Evolutionary conservation across 805 yeast genomes (phyloP).

Genomic region (Candida jianshihensis): DNA sequence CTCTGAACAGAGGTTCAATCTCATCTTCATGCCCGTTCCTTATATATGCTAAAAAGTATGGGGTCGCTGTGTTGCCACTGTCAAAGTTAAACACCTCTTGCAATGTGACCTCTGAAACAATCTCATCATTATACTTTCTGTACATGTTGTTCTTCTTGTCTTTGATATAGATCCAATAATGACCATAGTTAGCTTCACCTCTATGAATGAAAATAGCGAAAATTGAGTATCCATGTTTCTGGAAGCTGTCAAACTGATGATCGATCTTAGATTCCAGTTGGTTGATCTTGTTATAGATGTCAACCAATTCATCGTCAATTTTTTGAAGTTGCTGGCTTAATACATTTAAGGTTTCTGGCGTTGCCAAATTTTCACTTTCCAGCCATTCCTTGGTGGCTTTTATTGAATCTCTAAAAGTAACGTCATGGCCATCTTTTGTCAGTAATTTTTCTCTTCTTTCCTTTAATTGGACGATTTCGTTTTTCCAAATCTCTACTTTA

Average conservation of each 20-base stretch:
- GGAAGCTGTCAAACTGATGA: slow-evolving; percentile 55
- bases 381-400: slow-evolving; percentile 52
- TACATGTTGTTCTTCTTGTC: slow-evolving; percentile 63
- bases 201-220: slow-evolving; percentile 93
- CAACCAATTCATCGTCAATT: slow-evolving; percentile 39
- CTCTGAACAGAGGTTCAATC: slow-evolving; percentile 62
- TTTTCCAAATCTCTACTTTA: slow-evolving; percentile 55
- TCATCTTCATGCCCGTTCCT: slow-evolving; percentile 50
- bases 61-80: slow-evolving; percentile 80
- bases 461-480: slow-evolving; percentile 38
- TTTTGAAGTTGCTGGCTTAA: slow-evolving; percentile 39
- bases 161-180: slow-evolving; percentile 90
- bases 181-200: slow-evolving; percentile 95
- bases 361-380: slow-evolving; percentile 31
- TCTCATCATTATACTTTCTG: slow-evolving; percentile 91
- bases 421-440: slow-evolving; percentile 41
- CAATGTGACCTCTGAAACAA: slow-evolving; percentile 72
- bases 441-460: slow-evolving; percentile 36
- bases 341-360: slow-evolving; percentile 39
- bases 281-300: slow-evolving; percentile 34
- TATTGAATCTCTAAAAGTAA: slow-evolving; percentile 45
- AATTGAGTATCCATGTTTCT: slow-evolving; percentile 64
- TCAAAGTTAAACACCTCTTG: slow-evolving; percentile 61
- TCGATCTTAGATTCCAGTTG: slow-evolving; percentile 43
- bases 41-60: slow-evolving; percentile 84